A percentile compares a stretch with the other conserved stretches of the same genome.
Evolutionary conservation across 306 rosid species (phyloP).

Genomic region (Trifolium dubium): DNA sequence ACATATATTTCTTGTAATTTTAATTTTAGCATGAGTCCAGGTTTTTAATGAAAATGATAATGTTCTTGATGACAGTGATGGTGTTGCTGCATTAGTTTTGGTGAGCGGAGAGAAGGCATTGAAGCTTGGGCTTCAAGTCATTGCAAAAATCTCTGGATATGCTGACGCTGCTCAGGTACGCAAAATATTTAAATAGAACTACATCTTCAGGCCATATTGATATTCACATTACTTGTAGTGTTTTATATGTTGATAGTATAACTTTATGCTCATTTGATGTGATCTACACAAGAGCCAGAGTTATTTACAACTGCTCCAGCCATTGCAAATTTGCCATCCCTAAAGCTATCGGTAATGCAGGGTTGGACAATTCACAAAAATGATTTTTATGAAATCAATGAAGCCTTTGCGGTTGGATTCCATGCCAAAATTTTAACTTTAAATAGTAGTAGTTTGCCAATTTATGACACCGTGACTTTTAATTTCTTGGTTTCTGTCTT

Average conservation of each 20-base stretch:
- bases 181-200: conserved; percentile 30
- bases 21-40: conserved; percentile 33
- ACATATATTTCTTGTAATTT: conserved; percentile 19
- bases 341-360: conserved; percentile 84
- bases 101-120: conserved; percentile 91
- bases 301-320: conserved; percentile 97
- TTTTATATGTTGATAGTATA: conserved; percentile 19
- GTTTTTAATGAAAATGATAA: conserved; percentile 25
- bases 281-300: conserved; percentile 80
- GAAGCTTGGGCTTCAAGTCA: conserved; percentile 85
- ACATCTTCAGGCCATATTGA: conserved; percentile 9
- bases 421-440: conserved; percentile 6
- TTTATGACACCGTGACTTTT: conserved; percentile 15
- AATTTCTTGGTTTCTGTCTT: conserved; percentile 35
- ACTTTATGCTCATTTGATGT: conserved; percentile 38
- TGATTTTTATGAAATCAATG: conserved; percentile 92
- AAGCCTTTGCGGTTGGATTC: conserved; percentile 89
- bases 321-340: conserved; percentile 97
- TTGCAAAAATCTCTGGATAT: conserved; percentile 89
- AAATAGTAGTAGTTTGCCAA: conserved; percentile 28
- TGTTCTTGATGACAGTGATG: conserved; percentile 69
- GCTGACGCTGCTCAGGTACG: conserved; percentile 98
- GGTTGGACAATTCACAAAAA: conserved; percentile 78
- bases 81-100: conserved; percentile 94
- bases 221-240: conserved; percentile 21